Base-by-base conservation (phyloP, 768 basidiomycete species). In the Trametes cubensis region DNA sequence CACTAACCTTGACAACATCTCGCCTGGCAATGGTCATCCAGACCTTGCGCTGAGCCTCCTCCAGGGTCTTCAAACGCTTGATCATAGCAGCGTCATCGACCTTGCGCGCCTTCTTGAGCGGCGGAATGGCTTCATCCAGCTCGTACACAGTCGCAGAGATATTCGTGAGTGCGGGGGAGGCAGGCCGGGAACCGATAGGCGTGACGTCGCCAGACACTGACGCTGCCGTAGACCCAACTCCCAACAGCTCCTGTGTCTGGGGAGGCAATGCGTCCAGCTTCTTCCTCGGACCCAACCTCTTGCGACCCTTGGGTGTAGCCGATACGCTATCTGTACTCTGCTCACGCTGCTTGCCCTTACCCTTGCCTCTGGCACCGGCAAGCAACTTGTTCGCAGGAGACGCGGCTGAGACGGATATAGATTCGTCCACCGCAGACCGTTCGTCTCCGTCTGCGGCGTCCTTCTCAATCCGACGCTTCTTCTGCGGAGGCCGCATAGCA, bases 1-100 rank as follows among this genome's bases (percentile, higher is more conserved):
- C 34, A 59, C 75, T 61, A 66, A 90, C 94, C 81, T 92, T 95
- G 28, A 88, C 86, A 49, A 95, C 85, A 67, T 95, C 94, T 67
- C 86, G 81, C 64, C 85, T 81, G 1, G 92, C 94, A 51, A 96
- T 94, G 67, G 88, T 92, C 21, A 86, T 87, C 94, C 94, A 96
- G 10, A 94, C 88, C 75, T 93, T 94, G 60, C 84, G 82, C 76
- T 95, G 94, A 0, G 89, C 80, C 67, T 94, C 94, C 71, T 94
- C 93, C 30, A 94, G 72, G 6, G 85, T 80, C 72, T 86, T 88
- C 60, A 93, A 79, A 42, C 92, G 85, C 70, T 92, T 92, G 25
- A 83, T 72, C 82, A 90, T 88, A 3, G 84, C 81, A 58, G 73
- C 77, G 48, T 89, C 89, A 57, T 93, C 92, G 2, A 90, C 78